phyloP scores from a whole-genome alignment of 2,329 filamentous ascomycete genomes.

The Rhexocercosporidium sp. region DNA sequence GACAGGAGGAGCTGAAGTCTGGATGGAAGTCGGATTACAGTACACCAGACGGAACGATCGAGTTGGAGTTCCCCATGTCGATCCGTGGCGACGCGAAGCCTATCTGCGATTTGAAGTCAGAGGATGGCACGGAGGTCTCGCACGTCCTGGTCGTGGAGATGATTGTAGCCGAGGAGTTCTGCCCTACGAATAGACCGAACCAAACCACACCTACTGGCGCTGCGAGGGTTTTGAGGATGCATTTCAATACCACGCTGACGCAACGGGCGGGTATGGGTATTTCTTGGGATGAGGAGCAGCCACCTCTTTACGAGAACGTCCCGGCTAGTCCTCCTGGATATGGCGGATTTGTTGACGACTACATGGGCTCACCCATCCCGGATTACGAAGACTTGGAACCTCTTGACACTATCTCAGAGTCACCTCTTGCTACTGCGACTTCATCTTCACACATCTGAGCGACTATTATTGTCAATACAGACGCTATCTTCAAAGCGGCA shows the following conservation, averaged over 20 bases:
- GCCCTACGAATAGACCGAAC: slow-evolving; percentile 68
- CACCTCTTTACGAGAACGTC: slow-evolving; percentile 92
- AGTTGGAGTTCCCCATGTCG: slow-evolving; percentile 76
- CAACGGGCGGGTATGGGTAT: slow-evolving; percentile 94
- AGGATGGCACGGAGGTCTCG: slow-evolving; percentile 76
- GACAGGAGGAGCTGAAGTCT: slow-evolving; percentile 78
- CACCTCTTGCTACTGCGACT: neutral
- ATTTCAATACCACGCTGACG: slow-evolving; percentile 83
- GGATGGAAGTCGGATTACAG: slow-evolving; percentile 85
- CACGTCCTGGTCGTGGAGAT: slow-evolving; percentile 91
- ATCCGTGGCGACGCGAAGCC: slow-evolving; percentile 65
- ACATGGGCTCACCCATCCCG: slow-evolving; percentile 36
- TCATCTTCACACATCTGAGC: neutral
- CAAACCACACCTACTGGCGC: slow-evolving; percentile 86
- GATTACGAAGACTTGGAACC: slow-evolving; percentile 40
- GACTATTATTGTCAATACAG: neutral
- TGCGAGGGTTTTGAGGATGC: slow-evolving; percentile 89
- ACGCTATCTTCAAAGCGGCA: neutral
- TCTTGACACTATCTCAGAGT: slow-evolving; percentile 22
- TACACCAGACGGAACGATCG: slow-evolving; percentile 73
- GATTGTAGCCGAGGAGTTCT: slow-evolving; percentile 91
- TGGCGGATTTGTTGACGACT: slow-evolving; percentile 31
- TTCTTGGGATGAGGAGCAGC: slow-evolving; percentile 95
- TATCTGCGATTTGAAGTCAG: slow-evolving; percentile 77
- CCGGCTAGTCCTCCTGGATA: slow-evolving; percentile 83